Evolutionary conservation across 2,329 filamentous ascomycete genomes (phyloP).

Genomic region (Ambrosiella xylebori): DNA sequence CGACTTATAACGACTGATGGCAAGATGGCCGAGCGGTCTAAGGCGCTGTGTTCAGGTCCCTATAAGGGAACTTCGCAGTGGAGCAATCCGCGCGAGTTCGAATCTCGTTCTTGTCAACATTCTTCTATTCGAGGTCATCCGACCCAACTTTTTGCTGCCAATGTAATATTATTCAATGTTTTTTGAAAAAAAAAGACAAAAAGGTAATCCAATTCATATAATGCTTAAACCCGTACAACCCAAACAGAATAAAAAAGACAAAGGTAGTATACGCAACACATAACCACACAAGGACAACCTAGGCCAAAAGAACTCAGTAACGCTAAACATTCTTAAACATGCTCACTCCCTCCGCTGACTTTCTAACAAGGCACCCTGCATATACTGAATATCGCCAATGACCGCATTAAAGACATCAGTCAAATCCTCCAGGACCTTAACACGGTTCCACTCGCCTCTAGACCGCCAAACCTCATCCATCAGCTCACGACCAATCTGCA

Average conservation of each 20-base stretch:
- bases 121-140: slow-evolving; percentile 1
- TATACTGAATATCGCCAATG: slow-evolving; percentile 47
- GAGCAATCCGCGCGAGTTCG: slow-evolving; percentile 13
- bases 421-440: slow-evolving; percentile 48
- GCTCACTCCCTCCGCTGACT: slow-evolving; percentile 21
- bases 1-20: neutral
- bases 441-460: slow-evolving; percentile 69
- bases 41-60: slow-evolving; percentile 6
- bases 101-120: slow-evolving; percentile 20
- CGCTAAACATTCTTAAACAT: neutral
- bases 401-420: slow-evolving; percentile 58
- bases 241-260: slow-evolving; percentile 1
- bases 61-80: slow-evolving; percentile 8
- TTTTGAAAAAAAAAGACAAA: neutral
- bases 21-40: slow-evolving; percentile 12
- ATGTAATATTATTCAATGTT: neutral
- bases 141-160: neutral
- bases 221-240: neutral
- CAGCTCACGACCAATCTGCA: slow-evolving; percentile 77
- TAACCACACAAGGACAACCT: slow-evolving; percentile 11
- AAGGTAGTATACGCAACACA: neutral
- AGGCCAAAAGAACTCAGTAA: slow-evolving; percentile 5
- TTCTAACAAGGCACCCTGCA: slow-evolving; percentile 27
- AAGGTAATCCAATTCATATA: neutral
- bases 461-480: slow-evolving; percentile 82